Base-by-base conservation (phyloP, 1,284 basidiomycete species). In the Boletus hoseneyae region DNA sequence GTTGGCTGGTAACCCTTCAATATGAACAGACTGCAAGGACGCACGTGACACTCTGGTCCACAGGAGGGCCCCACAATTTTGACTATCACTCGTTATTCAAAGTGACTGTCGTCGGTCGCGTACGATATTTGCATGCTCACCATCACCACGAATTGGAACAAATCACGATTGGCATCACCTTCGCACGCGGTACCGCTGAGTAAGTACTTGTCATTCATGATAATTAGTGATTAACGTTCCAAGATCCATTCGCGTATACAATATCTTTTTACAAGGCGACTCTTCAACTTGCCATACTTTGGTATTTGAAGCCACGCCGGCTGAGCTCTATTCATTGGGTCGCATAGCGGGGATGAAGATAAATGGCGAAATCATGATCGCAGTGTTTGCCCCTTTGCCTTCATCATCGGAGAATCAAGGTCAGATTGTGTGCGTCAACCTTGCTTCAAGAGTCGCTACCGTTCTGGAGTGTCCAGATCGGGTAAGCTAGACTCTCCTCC, bases 161-260 rank as follows among this genome's bases (percentile, higher is more conserved):
- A 33, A 43, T 65, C 43, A 51, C 38, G 12, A 46, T 68, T 37
- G 52, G 45, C 10, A 45, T 59, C 30, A 54, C 50, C 32, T 54
- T 46, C 46, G 45, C 51, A 32, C 42, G 47, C 21, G 45, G 48
- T 15, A 16, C 29, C 13, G 39, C 34, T 4, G 56, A 65, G 63
- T 62, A 44, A 45, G 61, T 45, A 15, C 7, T 3, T 11, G 13
- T 42, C 18, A 11, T 41, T 30, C 11, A 29, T 18, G 23, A 7
- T n/a, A n/a, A 23, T 18, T 12, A 15, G 18, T 6, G 18, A 6
- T 39, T 39, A 16, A 57, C 18, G 9, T 34, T 29, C 23, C 32
- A 33, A 65, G 61, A 38, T 57, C 48, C 16, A 64, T 64, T 41
- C 50, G 34, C 3, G 44, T 64, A 19, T 62, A 65, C 40, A 34